These are phyloP conservation scores for Penicillium bialowiezense DNA, from an alignment of 495 filamentous ascomycete genomes.

Conservation along the genomic window DNA sequence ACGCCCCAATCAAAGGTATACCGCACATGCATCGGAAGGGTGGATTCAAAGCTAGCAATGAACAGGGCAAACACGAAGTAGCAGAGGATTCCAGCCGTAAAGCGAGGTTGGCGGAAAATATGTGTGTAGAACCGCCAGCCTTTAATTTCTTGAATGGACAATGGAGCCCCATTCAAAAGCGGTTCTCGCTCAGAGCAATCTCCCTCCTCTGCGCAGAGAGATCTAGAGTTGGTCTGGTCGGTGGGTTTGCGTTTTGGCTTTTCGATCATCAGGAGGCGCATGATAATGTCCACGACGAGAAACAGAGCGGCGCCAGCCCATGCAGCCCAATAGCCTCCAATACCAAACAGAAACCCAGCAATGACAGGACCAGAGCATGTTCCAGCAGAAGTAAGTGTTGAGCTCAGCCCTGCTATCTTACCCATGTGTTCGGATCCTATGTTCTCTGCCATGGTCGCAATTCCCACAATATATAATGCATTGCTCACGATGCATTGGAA, in stretches of 20 bases:
- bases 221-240: not conserved
- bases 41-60: conserved; percentile 28
- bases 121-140: conserved; percentile 19
- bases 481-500: conserved; percentile 21
- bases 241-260: not conserved
- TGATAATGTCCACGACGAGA: conserved; percentile 19
- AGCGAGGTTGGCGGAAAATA: conserved; percentile 19
- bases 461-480: conserved; percentile 25
- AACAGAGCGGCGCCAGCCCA: conserved; percentile 21
- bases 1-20: conserved; percentile 31
- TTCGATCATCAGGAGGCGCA: conserved; percentile 25
- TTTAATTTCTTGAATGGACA: not conserved
- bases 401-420: conserved; percentile 17
- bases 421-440: conserved; percentile 19
- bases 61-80: conserved; percentile 20
- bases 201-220: not conserved
- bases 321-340: conserved; percentile 23
- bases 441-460: conserved; percentile 22
- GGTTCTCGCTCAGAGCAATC: not conserved
- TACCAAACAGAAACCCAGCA: conserved; percentile 17
- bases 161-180: not conserved
- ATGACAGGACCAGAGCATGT: conserved; percentile 24
- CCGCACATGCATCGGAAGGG: conserved; percentile 29
- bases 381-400: conserved; percentile 17
- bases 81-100: conserved; percentile 21